Percentiles rank a stretch among this genome's conserved stretches.
phyloP scores from a whole-genome alignment of 371 early-diverging fungal species.

The Paramicrosporidium saccamoebae region DNA sequence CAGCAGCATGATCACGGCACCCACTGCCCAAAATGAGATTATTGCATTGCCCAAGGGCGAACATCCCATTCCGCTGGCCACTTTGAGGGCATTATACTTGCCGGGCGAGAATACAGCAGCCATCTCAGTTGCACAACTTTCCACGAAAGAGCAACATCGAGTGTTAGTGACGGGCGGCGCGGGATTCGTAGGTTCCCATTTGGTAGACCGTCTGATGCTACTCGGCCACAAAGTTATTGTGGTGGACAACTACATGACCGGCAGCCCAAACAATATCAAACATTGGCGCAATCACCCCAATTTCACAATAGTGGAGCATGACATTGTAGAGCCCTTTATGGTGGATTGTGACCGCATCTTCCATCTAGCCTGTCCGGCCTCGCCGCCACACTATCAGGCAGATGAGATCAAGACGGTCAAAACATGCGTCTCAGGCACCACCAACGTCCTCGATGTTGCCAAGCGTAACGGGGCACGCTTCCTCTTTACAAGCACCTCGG shows the following conservation, averaged over 20 bases:
- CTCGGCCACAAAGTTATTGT: constrained; percentile 61
- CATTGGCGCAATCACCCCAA: constrained; percentile 63
- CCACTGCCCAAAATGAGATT: too few relatives aligned
- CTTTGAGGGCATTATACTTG: too few relatives aligned
- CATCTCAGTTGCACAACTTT: too few relatives aligned
- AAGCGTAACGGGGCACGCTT: constrained; percentile 45
- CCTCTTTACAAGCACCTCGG: constrained; percentile 45
- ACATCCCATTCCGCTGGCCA: too few relatives aligned
- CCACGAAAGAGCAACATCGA: constrained; percentile 29
- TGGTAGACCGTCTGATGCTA: constrained; percentile 46
- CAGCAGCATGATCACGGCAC: too few relatives aligned
- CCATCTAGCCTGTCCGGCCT: constrained; percentile 55
- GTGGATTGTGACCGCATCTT: constrained; percentile 53
- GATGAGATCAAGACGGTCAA: constrained; percentile 61
- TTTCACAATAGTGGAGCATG: constrained; percentile 49
- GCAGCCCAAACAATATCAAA: constrained; percentile 20
- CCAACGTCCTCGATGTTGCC: constrained; percentile 62
- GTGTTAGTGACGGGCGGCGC: constrained; percentile 67
- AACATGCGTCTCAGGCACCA: constrained; percentile 52
- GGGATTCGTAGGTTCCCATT: constrained; percentile 57
- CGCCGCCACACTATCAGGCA: constrained; percentile 61
- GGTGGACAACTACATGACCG: constrained; percentile 58
- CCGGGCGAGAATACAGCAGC: too few relatives aligned
- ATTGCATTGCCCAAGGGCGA: too few relatives aligned
- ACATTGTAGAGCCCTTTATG: constrained; percentile 46